A percentile compares a stretch with the other conserved stretches of the same genome.
These are phyloP conservation scores for Ilyonectria mors-panacis DNA, from an alignment of 2,329 filamentous ascomycete species.

Conservation along the genomic window DNA sequence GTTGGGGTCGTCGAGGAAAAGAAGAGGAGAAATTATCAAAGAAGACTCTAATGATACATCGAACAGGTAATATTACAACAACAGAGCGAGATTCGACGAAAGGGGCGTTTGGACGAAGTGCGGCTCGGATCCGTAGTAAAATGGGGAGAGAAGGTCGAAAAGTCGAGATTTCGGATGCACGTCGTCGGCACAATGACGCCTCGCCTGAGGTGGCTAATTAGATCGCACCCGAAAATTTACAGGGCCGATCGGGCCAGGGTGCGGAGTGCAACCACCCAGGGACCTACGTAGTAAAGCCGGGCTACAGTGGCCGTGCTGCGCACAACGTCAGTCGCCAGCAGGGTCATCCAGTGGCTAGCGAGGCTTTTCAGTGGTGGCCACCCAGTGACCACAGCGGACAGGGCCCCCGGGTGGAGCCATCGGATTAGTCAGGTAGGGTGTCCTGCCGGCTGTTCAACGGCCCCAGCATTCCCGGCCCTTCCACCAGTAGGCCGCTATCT, in stretches of 20 bases:
- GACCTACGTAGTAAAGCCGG: not conserved
- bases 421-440: constrained; percentile 30
- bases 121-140: constrained; percentile 29
- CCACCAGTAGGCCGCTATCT: constrained; percentile 22
- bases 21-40: not conserved
- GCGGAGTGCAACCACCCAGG: constrained; percentile 11
- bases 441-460: constrained; percentile 16
- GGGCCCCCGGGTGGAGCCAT: constrained; percentile 13
- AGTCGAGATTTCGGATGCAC: constrained; percentile 44
- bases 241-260: constrained; percentile 30
- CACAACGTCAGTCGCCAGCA: constrained; percentile 23
- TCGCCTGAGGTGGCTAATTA: constrained; percentile 30
- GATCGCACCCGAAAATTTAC: constrained; percentile 36
- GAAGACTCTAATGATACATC: constrained; percentile 40
- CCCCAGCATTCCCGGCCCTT: constrained; percentile 20
- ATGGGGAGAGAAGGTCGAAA: constrained; percentile 21
- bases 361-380: constrained; percentile 19
- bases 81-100: constrained; percentile 13
- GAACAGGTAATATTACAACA: constrained; percentile 33
- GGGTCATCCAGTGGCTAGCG: constrained; percentile 4
- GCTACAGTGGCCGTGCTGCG: constrained; percentile 14
- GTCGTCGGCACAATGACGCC: constrained; percentile 42
- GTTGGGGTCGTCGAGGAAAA: not conserved
- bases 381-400: constrained; percentile 17
- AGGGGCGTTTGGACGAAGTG: constrained; percentile 23